A percentile compares a stretch with the other conserved stretches of the same genome.
Evolutionary conservation across 108 stramenopile genomes (phyloP).

Genomic region (Cyclostephanos invisitatus): DNA sequence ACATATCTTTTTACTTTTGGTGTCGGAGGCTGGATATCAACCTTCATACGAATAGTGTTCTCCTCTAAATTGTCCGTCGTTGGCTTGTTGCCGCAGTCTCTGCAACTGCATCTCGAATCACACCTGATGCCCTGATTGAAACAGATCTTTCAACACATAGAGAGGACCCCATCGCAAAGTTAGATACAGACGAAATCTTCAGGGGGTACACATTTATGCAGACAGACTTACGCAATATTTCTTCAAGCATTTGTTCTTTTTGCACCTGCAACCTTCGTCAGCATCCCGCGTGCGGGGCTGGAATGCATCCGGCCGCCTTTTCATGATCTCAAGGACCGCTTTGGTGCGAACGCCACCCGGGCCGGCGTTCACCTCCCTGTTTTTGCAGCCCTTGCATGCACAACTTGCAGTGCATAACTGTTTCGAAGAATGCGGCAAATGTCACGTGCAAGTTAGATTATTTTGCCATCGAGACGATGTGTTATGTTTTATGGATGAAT

Average conservation of each 20-base stretch:
- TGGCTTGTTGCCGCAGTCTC: conserved; percentile 6
- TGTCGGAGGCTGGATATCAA: background rate
- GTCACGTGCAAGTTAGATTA: background rate
- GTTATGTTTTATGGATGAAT: background rate
- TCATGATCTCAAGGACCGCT: conserved; percentile 54
- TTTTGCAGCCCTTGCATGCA: conserved; percentile 58
- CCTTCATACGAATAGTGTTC: background rate
- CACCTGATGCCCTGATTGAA: conserved; percentile 11
- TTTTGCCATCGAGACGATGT: background rate
- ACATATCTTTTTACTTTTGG: background rate
- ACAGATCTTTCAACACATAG: background rate
- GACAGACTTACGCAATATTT: conserved; percentile 8
- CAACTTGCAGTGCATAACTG: conserved; percentile 54
- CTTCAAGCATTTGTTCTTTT: conserved; percentile 56
- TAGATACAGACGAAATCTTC: background rate
- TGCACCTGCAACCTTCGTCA: conserved; percentile 61
- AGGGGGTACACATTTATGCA: background rate
- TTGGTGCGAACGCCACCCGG: conserved; percentile 47
- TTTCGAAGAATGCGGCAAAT: conserved; percentile 1
- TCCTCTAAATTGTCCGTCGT: background rate
- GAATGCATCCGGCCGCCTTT: conserved; percentile 63
- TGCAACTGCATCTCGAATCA: conserved; percentile 14
- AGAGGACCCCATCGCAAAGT: background rate
- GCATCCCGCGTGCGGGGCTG: conserved; percentile 39
- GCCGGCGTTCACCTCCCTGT: conserved; percentile 35